phyloP scores from a whole-genome alignment of 371 early-diverging fungal genomes.

The Syncephalastrum racemosum region DNA sequence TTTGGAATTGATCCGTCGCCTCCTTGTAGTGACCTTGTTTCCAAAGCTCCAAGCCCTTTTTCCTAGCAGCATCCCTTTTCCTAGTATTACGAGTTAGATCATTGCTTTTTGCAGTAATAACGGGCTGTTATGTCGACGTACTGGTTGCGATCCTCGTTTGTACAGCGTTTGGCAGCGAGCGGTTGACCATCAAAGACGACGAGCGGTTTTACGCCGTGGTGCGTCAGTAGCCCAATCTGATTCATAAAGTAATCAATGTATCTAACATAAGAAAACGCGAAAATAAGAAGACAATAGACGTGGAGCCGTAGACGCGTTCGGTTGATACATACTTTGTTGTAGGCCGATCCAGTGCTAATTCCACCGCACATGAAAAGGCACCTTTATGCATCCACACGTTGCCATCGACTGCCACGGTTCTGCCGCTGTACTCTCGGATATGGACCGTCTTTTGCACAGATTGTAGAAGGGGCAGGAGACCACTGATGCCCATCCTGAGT shows the following conservation, averaged over 20 bases:
- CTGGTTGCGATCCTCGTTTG: slow-evolving; percentile 70
- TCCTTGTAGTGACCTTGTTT: slow-evolving; percentile 50
- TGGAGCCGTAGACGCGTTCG: background rate
- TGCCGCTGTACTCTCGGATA: slow-evolving; percentile 66
- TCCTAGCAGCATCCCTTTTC: slow-evolving; percentile 47
- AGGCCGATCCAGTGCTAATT: slow-evolving; percentile 56
- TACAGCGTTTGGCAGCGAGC: slow-evolving; percentile 82
- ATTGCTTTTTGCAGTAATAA: slow-evolving; percentile 5
- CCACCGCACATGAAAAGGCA: slow-evolving; percentile 77
- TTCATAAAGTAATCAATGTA: slow-evolving; percentile 78
- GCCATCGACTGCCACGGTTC: slow-evolving; percentile 86
- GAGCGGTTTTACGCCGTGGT: slow-evolving; percentile 76
- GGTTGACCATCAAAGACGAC: slow-evolving; percentile 98
- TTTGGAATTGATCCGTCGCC: slow-evolving; percentile 74
- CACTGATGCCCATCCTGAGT: slow-evolving; percentile 80
- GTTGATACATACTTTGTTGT: slow-evolving; percentile 15
- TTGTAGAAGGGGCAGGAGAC: slow-evolving; percentile 78
- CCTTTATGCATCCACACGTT: slow-evolving; percentile 94
- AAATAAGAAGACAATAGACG: background rate
- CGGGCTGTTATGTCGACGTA: slow-evolving; percentile 26
- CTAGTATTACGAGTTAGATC: too few relatives aligned
- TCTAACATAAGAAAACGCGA: slow-evolving; percentile 38
- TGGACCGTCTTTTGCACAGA: slow-evolving; percentile 67
- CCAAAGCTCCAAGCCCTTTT: slow-evolving; percentile 50
- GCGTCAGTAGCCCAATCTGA: slow-evolving; percentile 65